Percentiles rank a stretch among this genome's conserved stretches.
Conservation (phyloP, 2,329 filamentous ascomycete species). For the Xylariaceae sp. region DNA sequence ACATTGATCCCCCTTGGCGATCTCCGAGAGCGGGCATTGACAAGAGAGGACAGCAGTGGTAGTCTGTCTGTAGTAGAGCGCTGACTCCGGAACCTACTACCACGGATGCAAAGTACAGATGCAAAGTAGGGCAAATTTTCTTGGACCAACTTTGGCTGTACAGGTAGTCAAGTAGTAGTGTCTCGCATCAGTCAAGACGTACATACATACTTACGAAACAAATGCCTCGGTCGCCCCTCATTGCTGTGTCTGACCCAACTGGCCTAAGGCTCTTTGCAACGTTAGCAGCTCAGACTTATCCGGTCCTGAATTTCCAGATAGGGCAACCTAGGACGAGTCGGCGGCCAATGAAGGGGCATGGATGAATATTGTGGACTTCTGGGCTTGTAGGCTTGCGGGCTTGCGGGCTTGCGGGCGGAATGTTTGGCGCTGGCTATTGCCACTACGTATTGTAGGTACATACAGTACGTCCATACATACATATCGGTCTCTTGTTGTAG, state of each 20-base stretch:
- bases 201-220: no score
- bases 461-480: no score
- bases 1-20: not conserved
- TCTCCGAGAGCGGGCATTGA: not conserved
- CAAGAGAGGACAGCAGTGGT: not conserved
- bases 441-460: no score
- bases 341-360: not conserved
- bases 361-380: not conserved
- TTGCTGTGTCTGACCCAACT: no score
- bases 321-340: not conserved
- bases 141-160: not conserved
- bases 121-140: not conserved
- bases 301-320: not conserved
- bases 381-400: not conserved
- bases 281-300: not conserved
- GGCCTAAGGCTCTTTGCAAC: not conserved
- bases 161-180: no score
- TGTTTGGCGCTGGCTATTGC: slow-evolving; percentile 4
- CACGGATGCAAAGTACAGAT: not conserved
- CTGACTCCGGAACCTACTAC: not conserved
- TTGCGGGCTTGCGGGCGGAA: no score
- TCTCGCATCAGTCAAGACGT: no score
- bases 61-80: not conserved
- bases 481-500: no score
- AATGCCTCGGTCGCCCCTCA: no score